These are phyloP conservation scores for Oryza nivara DNA, from an alignment of 176 grass and related monocot genomes.

Conservation along the genomic window DNA sequence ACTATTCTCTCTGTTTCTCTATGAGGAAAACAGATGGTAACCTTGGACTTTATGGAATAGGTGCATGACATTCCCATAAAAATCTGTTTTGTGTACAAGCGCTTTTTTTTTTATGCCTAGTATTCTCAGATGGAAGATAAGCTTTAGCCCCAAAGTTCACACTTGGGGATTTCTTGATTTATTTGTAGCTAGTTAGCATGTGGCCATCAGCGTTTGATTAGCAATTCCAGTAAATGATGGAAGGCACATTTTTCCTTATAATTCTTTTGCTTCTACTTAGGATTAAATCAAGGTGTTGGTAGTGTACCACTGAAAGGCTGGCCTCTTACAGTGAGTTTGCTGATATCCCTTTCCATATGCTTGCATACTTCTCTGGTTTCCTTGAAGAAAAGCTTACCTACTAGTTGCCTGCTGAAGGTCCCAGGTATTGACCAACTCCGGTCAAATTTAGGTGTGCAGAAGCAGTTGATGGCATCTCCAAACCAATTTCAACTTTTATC, in stretches of 20 bases:
- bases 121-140: slow-evolving; percentile 4
- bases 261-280: slow-evolving; percentile 49
- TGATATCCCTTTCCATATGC: slow-evolving; percentile 27
- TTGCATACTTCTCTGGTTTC: background rate
- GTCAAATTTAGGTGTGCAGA: slow-evolving; percentile 78
- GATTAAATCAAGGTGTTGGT: slow-evolving; percentile 85
- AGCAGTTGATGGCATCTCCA: slow-evolving; percentile 74
- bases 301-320: slow-evolving; percentile 94
- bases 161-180: slow-evolving; percentile 11
- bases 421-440: slow-evolving; percentile 88
- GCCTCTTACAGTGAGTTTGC: slow-evolving; percentile 78
- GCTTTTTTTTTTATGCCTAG: background rate
- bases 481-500: slow-evolving; percentile 92
- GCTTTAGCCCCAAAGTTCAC: slow-evolving; percentile 7
- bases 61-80: background rate
- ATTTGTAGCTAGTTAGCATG: slow-evolving; percentile 8
- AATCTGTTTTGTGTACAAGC: background rate
- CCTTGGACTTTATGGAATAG: slow-evolving; percentile 12
- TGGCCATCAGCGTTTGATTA: background rate
- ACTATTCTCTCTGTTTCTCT: slow-evolving; percentile 11
- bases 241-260: slow-evolving; percentile 33
- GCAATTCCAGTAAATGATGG: background rate
- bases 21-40: slow-evolving; percentile 9
- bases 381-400: slow-evolving; percentile 29
- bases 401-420: slow-evolving; percentile 58